Base-by-base conservation (phyloP, 2,329 filamentous ascomycete species). In the Fusarium sp. region DNA sequence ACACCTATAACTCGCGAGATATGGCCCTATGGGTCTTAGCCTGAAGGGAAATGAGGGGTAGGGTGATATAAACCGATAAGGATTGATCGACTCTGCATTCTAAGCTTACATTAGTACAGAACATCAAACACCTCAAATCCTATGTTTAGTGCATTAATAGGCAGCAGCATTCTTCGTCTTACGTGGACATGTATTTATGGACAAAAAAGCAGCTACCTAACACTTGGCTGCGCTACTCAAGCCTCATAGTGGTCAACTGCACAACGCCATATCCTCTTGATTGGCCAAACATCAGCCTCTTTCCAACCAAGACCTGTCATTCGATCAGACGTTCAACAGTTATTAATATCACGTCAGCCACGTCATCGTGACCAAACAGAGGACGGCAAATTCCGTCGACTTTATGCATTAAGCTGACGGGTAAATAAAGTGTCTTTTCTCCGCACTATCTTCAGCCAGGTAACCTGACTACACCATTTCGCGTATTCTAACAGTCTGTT, bases 331-430 rank as follows among this genome's bases (percentile, higher is more conserved):
- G 17, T 31, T 14, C 8, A n/a, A 17, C 4, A 17, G 16, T 27
- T 46, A 24, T 29, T 36, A 8, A 24, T 20, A 35, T 33, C 27
- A 29, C 20, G 58, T 33, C 29, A 49, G 20, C 33, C 29, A 62
- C 67, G 68, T 70, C 68, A 70, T 70, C 20, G 58, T 70, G 58
- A 59, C 16, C 42, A 5, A 44, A 46, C 20, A 35, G n/a, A n/a
- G 9, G 3, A 10, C 3, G 7, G 4, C 20, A 29, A 5, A n/a
- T 36, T 46, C 59, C 29, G 63, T 38, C 3, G 22, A 27, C 12
- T 55, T 69, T 5, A 33, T 35, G 20, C 53, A 11, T 24, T 17
- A 12, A 31, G 44, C 46, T 31, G 24, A 20, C 29, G 17, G 6
- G 5, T 2, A n/a, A 22, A 27, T n/a, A 5, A 44, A 6, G 29